Base-by-base conservation (phyloP, 768 basidiomycete species). In the Suillus hirtellus region DNA sequence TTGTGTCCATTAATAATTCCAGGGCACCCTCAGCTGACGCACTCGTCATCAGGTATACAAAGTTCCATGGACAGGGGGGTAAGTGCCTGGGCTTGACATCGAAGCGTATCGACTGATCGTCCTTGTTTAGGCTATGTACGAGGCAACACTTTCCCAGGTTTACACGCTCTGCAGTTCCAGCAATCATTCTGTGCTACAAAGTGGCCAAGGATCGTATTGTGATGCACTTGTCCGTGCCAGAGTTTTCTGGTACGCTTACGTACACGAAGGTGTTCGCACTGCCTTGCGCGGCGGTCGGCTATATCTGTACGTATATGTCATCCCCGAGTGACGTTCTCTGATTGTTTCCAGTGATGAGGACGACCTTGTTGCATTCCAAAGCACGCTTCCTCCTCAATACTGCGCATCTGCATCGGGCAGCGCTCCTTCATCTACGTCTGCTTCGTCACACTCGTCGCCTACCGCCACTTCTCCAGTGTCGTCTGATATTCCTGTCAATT, bases 181-280 rank as follows among this genome's bases (percentile, higher is more conserved):
- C 65, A 67, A 70, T 19, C 62, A 76, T 42, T 77, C 81, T 1
- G 80, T 82, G 15, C 75, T 85, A 24, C 78, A 81, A 61, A 83
- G 79, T 54, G 82, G 82, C 24, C 77, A 79, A 49, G 81, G 80
- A 3, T 79, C 82, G 40, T 86, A 88, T 58, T 84, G 89, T 59
- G 85, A 88, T 42, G 73, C 80, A 8, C 77, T 77, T 77, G 80
- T 90, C 40, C 86, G 92, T 40, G 88, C 92, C 3, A 82, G 95
- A 37, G 81, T 96, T 38, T 96, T 93, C 73, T 96, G 93, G 92
- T 96, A 95, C 69, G 87, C 90, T 8, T 86, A 94, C 66, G 85
- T 90, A 31, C 88, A 92, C 64, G 95, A 96, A 75, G 92, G 93
- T 35, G 83, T 95, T 24, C 86, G 87, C 1, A 90, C 86, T 10